Base-by-base conservation (phyloP, 768 basidiomycete species). In the Psilocybe subaeruginosa region DNA sequence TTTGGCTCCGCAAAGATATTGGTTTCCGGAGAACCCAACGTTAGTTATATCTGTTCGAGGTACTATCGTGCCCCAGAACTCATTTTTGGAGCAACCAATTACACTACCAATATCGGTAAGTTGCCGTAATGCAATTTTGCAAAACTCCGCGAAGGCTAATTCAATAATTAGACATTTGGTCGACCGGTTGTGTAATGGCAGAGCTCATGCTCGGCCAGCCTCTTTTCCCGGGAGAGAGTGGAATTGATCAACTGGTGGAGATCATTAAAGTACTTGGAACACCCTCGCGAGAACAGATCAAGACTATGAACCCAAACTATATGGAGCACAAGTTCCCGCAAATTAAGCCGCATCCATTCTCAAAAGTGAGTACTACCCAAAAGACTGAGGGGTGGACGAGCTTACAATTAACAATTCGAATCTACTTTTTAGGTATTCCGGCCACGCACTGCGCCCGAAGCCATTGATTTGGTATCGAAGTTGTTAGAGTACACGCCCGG, bases 321-420 rank as follows among this genome's bases (percentile, higher is more conserved):
- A 99, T 99, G 97, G 97, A 99, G 74, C 97, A 99, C 87, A 98
- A 99, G 78, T 99, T 99, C 82, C 97, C 97, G 1, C 97, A 99
- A 78, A 99, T 99, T 82, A 95, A 97, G 74, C 95, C 96, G n/a
- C 97, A 99, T 73, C 96, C 96, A 0, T 99, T 99, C 82, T 91
- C 90, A 72, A 99, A 99, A 88, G 94, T 93, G 61, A 63, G 76
- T 72, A 17, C 8, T 43, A 41, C 33, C 59, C 37, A 56, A 23
- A 16, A 16, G 56, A 17, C 48, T 59, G 51, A 56, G 50, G 60
- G 19, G 33, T 11, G 35, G 27, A 33, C 43, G 45, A 29, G 39
- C 27, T 19, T 41, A 4, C 11, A 47, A 56, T 23, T n/a, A 57
- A 49, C 8, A 61, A 51, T 16, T 39, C n/a, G 41, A 16, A 11